Percentiles rank a stretch among this genome's conserved stretches.
Evolutionary conservation across 768 basidiomycete species (phyloP).

Genomic region (Tulasnella sp.): DNA sequence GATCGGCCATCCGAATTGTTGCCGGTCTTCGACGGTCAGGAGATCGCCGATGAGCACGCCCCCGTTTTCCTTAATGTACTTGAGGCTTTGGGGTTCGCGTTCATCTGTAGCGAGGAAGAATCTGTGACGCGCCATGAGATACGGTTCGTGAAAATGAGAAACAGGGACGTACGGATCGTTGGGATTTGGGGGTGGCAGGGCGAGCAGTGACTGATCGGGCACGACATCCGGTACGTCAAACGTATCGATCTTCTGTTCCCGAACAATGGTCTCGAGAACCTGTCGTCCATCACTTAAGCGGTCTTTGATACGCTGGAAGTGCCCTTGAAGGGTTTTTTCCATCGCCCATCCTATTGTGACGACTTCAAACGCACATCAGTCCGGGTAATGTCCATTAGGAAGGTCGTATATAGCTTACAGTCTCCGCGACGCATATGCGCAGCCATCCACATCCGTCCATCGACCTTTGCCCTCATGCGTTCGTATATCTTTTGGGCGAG

Average conservation of each 20-base stretch:
- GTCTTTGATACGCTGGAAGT: conserved; percentile 28
- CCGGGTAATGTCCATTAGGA: neutral
- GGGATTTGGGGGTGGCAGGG: conserved; percentile 1
- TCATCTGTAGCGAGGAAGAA: conserved; percentile 32
- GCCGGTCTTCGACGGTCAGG: conserved; percentile 31
- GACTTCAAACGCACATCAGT: neutral
- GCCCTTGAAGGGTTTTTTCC: conserved; percentile 28
- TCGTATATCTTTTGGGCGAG: conserved; percentile 27
- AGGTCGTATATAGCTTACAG: conserved; percentile 13
- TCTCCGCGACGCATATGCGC: conserved; percentile 21
- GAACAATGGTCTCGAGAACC: conserved; percentile 3
- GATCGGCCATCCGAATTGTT: conserved; percentile 19
- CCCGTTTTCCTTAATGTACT: conserved; percentile 29
- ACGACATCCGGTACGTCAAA: conserved; percentile 15
- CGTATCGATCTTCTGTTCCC: neutral
- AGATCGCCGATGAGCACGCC: conserved; percentile 34
- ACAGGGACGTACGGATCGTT: conserved; percentile 18
- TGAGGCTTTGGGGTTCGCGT: conserved; percentile 27
- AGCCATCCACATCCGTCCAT: conserved; percentile 20
- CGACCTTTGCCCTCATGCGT: conserved; percentile 25
- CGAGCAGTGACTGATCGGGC: conserved; percentile 3
- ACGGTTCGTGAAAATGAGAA: neutral
- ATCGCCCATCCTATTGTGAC: conserved; percentile 29
- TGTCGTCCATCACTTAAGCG: conserved; percentile 23
- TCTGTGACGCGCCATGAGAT: neutral